Percentiles rank a stretch among this genome's conserved stretches.
These are phyloP conservation scores for Potentilla sterilis DNA, from an alignment of 306 rosid species.

Conservation along the genomic window DNA sequence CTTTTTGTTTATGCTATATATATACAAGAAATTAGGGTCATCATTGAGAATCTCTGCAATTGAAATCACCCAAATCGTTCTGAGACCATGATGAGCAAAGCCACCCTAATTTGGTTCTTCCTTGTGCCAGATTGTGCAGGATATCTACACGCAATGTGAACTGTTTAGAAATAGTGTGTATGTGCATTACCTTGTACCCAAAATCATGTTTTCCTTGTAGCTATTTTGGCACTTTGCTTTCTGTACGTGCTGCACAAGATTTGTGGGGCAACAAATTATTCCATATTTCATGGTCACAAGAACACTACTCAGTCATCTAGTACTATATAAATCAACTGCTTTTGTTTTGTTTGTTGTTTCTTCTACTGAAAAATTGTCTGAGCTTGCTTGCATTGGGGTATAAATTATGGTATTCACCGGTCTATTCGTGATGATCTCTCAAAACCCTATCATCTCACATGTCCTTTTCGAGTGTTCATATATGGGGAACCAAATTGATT, in stretches of 20 bases:
- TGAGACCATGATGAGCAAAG: background rate
- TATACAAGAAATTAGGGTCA: background rate
- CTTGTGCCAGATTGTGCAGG: constrained; percentile 13
- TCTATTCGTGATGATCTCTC: background rate
- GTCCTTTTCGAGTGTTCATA: constrained; percentile 41
- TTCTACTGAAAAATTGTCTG: background rate
- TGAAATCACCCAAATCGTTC: background rate
- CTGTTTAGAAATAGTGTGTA: constrained; percentile 25
- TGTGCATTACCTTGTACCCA: constrained; percentile 33
- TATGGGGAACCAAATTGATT: constrained; percentile 16
- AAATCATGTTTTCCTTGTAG: constrained; percentile 30
- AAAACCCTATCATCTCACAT: constrained; percentile 30
- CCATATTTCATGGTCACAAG: constrained; percentile 30
- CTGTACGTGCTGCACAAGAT: constrained; percentile 32
- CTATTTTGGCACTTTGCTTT: constrained; percentile 14
- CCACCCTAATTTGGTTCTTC: constrained; percentile 28
- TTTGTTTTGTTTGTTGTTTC: constrained; percentile 21
- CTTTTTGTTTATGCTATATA: constrained; percentile 23
- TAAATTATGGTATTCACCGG: background rate
- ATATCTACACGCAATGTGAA: constrained; percentile 22
- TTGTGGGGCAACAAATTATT: constrained; percentile 47
- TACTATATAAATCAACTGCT: background rate
- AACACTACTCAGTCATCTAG: background rate
- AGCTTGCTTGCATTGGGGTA: background rate
- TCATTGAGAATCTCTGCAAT: background rate